Evolutionary conservation across 2,329 filamentous ascomycete genomes (phyloP).

Genomic region (Neofusicoccum parvum): DNA sequence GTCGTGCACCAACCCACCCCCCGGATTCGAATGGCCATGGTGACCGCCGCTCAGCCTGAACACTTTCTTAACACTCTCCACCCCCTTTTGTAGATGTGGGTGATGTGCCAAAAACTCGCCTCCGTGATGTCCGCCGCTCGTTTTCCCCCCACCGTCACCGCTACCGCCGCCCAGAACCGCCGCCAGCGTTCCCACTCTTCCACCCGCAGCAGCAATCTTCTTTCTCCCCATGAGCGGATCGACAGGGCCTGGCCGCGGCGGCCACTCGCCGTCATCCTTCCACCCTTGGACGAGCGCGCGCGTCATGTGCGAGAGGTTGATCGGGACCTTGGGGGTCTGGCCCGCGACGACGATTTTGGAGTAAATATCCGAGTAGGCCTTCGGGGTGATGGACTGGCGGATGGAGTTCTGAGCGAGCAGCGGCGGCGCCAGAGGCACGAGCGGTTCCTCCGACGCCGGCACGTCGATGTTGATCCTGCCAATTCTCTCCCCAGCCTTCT

Average conservation of each 20-base stretch:
- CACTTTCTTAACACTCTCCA: slow-evolving; percentile 49
- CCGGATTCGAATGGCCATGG: not conserved
- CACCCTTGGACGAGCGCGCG: slow-evolving; percentile 82
- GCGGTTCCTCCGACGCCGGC: slow-evolving; percentile 22
- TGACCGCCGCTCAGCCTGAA: slow-evolving; percentile 39
- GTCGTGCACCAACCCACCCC: not conserved
- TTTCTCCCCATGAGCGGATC: slow-evolving; percentile 48
- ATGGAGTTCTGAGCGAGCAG: slow-evolving; percentile 75
- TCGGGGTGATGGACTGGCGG: slow-evolving; percentile 72
- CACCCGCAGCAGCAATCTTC: slow-evolving; percentile 25
- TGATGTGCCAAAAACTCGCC: slow-evolving; percentile 37
- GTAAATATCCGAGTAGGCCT: slow-evolving; percentile 80
- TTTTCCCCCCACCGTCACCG: not conserved
- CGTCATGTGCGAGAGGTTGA: slow-evolving; percentile 82
- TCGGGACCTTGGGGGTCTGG: slow-evolving; percentile 81
- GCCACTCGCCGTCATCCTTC: slow-evolving; percentile 94
- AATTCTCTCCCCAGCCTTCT: not conserved
- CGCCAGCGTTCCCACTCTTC: slow-evolving; percentile 6
- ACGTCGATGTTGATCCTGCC: not conserved
- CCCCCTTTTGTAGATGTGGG: slow-evolving; percentile 45
- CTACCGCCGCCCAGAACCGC: slow-evolving; percentile 19
- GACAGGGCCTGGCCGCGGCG: slow-evolving; percentile 61
- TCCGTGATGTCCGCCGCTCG: slow-evolving; percentile 24
- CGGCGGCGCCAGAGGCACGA: slow-evolving; percentile 73
- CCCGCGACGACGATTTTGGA: slow-evolving; percentile 81